Evolutionary conservation across 2,329 filamentous ascomycete species (phyloP).

Genomic region (Penicillium sp.): DNA sequence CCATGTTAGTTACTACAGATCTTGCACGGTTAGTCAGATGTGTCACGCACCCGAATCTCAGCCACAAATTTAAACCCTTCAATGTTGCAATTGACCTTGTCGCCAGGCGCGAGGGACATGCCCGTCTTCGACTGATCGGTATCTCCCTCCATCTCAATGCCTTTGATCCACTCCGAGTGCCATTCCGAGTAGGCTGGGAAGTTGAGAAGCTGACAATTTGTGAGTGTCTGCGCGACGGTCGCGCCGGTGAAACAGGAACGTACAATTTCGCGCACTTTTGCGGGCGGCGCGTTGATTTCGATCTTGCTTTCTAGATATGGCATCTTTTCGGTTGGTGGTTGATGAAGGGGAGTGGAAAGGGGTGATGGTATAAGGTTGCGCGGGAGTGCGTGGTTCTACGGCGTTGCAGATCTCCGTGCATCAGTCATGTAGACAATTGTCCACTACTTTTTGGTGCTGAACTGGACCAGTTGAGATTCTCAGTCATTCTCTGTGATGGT

Average conservation of each 20-base stretch:
- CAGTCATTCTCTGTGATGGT: too few relatives aligned
- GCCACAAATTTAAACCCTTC: slow-evolving; percentile 18
- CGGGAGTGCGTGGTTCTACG: too few relatives aligned
- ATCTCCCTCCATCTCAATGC: slow-evolving; percentile 7
- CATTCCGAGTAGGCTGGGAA: slow-evolving; percentile 24
- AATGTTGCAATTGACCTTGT: slow-evolving; percentile 16
- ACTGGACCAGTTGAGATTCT: too few relatives aligned
- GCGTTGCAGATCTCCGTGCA: too few relatives aligned
- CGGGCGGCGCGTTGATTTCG: slow-evolving; percentile 22
- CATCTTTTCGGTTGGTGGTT: slow-evolving; percentile 9
- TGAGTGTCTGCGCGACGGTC: not conserved
- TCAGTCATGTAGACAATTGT: too few relatives aligned
- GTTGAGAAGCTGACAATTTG: slow-evolving; percentile 18
- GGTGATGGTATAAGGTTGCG: not conserved
- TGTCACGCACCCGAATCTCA: slow-evolving; percentile 14
- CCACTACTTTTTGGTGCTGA: too few relatives aligned
- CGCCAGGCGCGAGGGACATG: slow-evolving; percentile 7
- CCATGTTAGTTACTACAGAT: too few relatives aligned
- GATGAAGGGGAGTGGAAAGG: slow-evolving; percentile 1
- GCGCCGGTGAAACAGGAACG: slow-evolving; percentile 2
- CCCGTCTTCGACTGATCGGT: slow-evolving; percentile 16
- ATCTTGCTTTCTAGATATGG: slow-evolving; percentile 19
- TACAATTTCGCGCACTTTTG: slow-evolving; percentile 27
- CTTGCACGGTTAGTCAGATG: too few relatives aligned
- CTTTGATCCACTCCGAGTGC: slow-evolving; percentile 23